These are phyloP conservation scores for Madurella mycetomatis DNA, from an alignment of 2,329 filamentous ascomycete species.

Conservation along the genomic window DNA sequence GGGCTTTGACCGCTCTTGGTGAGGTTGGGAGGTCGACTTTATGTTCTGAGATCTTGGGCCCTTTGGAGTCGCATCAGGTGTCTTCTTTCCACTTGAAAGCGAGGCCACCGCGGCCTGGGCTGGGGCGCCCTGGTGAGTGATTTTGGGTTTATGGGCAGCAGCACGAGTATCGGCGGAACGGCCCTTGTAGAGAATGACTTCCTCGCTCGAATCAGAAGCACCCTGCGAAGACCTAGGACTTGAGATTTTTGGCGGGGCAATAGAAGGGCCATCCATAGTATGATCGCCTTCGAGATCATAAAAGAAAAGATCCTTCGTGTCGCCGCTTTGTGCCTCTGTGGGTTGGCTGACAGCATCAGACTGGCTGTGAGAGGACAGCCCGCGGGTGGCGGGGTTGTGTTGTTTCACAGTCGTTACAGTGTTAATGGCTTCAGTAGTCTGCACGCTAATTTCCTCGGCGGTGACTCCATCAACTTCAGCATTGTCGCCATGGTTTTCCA, in stretches of 20 bases:
- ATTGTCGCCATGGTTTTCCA: conserved; percentile 4
- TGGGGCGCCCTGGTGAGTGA: neutral
- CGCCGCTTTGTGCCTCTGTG: neutral
- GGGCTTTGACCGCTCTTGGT: conserved; percentile 1
- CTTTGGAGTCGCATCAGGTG: neutral
- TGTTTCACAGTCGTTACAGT: neutral
- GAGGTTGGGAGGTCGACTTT: neutral
- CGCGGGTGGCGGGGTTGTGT: neutral
- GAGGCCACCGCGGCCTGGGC: neutral
- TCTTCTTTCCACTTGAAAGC: neutral
- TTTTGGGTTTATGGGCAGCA: neutral
- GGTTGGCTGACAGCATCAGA: neutral
- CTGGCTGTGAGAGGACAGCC: neutral
- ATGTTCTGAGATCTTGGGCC: neutral
- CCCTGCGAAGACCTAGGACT: conserved; percentile 22
- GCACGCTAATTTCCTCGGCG: neutral
- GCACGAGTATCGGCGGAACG: conserved; percentile 19
- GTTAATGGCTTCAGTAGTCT: neutral
- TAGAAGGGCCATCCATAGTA: conserved; percentile 8
- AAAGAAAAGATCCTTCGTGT: conserved; percentile 30
- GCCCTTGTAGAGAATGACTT: conserved; percentile 63
- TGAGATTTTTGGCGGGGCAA: conserved; percentile 16
- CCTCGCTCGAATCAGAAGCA: conserved; percentile 59
- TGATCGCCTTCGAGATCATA: conserved; percentile 36
- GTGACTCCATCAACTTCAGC: neutral